A percentile compares a stretch with the other conserved stretches of the same genome.
Conservation (phyloP, 2,329 filamentous ascomycete genomes). For the Stagonosporopsis cucurbitacearum region DNA sequence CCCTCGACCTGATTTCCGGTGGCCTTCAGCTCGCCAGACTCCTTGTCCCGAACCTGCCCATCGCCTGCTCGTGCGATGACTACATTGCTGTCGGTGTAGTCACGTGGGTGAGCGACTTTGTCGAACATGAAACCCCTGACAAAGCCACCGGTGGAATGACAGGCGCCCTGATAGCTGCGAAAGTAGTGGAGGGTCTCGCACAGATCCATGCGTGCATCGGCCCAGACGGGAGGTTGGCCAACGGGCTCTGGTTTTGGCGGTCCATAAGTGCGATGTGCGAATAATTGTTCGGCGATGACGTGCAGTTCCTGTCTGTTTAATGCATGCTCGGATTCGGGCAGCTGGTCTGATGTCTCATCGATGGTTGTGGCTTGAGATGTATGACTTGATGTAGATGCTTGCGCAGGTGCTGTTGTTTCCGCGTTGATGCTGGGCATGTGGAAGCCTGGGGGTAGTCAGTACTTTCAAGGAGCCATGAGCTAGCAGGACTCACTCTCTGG, state of each 20-base stretch:
- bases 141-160: constrained; percentile 60
- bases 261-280: constrained; percentile 18
- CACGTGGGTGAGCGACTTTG: constrained; percentile 59
- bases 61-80: constrained; percentile 70
- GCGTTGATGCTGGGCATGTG: background rate
- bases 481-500: background rate
- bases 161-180: constrained; percentile 65
- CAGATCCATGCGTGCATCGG: constrained; percentile 64
- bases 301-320: constrained; percentile 9
- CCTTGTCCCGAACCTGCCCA: constrained; percentile 56
- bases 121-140: constrained; percentile 67
- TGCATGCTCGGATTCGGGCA: background rate
- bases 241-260: constrained; percentile 44
- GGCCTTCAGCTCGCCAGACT: constrained; percentile 55
- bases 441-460: background rate
- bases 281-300: constrained; percentile 23
- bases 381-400: background rate
- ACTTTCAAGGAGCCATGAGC: background rate
- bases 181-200: constrained; percentile 71
- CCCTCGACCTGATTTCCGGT: constrained; percentile 55
- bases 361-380: constrained; percentile 17
- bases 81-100: constrained; percentile 66
- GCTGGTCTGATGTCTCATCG: background rate
- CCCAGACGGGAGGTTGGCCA: constrained; percentile 61
- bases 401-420: too few relatives aligned